Base-by-base conservation (phyloP, 2,329 filamentous ascomycete genomes). In the Cladosporium sp. region DNA sequence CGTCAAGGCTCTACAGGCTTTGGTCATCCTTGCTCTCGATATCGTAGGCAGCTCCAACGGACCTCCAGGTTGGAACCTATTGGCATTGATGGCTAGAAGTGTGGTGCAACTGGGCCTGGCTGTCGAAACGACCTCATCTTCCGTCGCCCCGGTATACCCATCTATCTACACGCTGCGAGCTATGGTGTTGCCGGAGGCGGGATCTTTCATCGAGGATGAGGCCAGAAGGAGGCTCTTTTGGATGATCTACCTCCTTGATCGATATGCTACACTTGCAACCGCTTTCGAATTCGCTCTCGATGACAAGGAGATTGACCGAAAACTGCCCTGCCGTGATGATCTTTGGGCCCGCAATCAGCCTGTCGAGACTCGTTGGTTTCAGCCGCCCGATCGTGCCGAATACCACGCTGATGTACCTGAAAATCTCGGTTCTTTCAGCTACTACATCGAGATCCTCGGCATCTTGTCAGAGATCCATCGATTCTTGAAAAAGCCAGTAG, bases 241-340 rank as follows among this genome's bases (percentile, higher is more conserved):
- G 91, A 92, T 95, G 84, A 84, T 95, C 9, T 96, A 95, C 64
- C 72, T 96, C 11, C 77, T 96, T 5, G 91, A 96, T 65, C 80
- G 91, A 43, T 96, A 95, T 64, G 89, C 89, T 1, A 96, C 90
- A 0, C 85, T 96, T 50, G 86, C 89, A 0, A 96, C 91, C 0
- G 89, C 91, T 0, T 96, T 96, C 59, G 89, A 96, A 60, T 95
- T 96, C 65, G 88, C 89, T 1, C 72, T 96, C 15, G 85, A 92
- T 58, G 89, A 96, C 62, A 88, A 86, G 63, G 90, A 96, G 62
- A 92, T 96, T 39, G 90, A 96, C 64, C 82, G 91, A 19, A 88
- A 83, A 43, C 73, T 96, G 7, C 91, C 91, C 1, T 96, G 91
- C 62, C 84, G 89, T 37, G 89, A 96, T 58, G 88, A 95, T 59